These are phyloP conservation scores for Globisporangium cylindrosporum DNA, from an alignment of 352 stramenopile genomes.

Conservation along the genomic window DNA sequence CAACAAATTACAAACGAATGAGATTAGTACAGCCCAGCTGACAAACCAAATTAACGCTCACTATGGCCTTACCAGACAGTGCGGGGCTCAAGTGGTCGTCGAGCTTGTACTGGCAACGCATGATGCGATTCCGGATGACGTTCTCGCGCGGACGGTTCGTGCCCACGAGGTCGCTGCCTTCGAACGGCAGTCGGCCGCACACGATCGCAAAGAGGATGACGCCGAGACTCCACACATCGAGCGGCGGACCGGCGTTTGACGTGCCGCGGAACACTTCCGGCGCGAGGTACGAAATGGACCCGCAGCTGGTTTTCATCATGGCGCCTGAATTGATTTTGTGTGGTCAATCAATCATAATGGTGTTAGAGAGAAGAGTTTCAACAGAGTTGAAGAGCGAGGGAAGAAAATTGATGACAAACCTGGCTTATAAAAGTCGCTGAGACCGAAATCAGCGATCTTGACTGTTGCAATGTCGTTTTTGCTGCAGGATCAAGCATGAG, in stretches of 20 bases:
- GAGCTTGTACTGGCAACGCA: slow-evolving; percentile 84
- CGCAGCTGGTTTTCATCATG: slow-evolving; percentile 87
- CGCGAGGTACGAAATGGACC: slow-evolving; percentile 84
- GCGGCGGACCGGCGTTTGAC: slow-evolving; percentile 76
- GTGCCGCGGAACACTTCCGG: slow-evolving; percentile 86
- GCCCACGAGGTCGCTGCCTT: slow-evolving; percentile 73
- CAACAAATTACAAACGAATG: too few relatives aligned
- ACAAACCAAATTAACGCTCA: too few relatives aligned
- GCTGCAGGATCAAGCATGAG: slow-evolving; percentile 22
- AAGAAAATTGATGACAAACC: too few relatives aligned
- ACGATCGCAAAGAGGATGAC: slow-evolving; percentile 87
- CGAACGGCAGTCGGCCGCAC: slow-evolving; percentile 79
- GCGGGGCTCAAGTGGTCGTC: slow-evolving; percentile 70
- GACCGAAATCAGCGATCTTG: too few relatives aligned
- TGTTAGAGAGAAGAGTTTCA: too few relatives aligned
- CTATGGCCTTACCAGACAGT: slow-evolving; percentile 29
- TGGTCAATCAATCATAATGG: slow-evolving; percentile 39
- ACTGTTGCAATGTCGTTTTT: slow-evolving; percentile 44
- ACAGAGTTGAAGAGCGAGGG: too few relatives aligned
- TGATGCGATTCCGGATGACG: slow-evolving; percentile 83
- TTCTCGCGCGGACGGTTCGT: slow-evolving; percentile 75
- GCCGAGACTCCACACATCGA: slow-evolving; percentile 90
- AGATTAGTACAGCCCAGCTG: not conserved
- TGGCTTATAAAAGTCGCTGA: too few relatives aligned
- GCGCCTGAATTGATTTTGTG: slow-evolving; percentile 25